Evolutionary conservation across 1,284 basidiomycete species (phyloP).

Genomic region (Leccinum cinnamomeum): DNA sequence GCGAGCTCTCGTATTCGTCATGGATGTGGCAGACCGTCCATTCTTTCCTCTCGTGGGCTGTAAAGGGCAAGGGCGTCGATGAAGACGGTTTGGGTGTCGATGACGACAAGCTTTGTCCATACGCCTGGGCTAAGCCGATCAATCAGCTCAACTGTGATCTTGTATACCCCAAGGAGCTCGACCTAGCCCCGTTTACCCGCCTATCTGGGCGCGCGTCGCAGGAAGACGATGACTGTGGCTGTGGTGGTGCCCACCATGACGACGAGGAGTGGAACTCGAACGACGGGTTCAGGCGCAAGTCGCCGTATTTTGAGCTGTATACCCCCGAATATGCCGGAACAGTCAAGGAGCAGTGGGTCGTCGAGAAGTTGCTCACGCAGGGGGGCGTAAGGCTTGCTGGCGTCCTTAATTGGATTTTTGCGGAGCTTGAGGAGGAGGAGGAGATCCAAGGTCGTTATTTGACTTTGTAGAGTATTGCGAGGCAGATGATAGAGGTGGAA

Average conservation of each 20-base stretch:
- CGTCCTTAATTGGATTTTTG: slow-evolving; percentile 73
- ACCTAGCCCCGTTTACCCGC: slow-evolving; percentile 38
- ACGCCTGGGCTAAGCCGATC: slow-evolving; percentile 68
- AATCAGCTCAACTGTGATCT: slow-evolving; percentile 79
- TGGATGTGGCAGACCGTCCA: slow-evolving; percentile 32
- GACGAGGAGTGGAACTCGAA: slow-evolving; percentile 11
- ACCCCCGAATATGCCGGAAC: slow-evolving; percentile 77
- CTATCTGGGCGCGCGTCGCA: not conserved
- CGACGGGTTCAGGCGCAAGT: slow-evolving; percentile 11
- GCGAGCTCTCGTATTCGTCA: not conserved
- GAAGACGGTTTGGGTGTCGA: slow-evolving; percentile 43
- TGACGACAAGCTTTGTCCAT: slow-evolving; percentile 72
- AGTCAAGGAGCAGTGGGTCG: slow-evolving; percentile 63
- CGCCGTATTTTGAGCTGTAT: slow-evolving; percentile 73
- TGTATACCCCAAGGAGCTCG: slow-evolving; percentile 73
- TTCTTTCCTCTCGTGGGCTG: slow-evolving; percentile 17
- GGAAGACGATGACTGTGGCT: not conserved
- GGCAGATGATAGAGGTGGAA: not conserved
- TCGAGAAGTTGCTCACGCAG: slow-evolving; percentile 82
- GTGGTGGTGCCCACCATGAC: not conserved
- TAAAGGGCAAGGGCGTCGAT: not conserved
- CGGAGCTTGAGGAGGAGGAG: slow-evolving; percentile 9
- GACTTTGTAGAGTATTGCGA: not conserved
- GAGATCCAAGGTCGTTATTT: not conserved
- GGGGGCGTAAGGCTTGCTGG: slow-evolving; percentile 82